phyloP scores from a whole-genome alignment of 2,329 filamentous ascomycete species.

The Thermoascus crustaceus region DNA sequence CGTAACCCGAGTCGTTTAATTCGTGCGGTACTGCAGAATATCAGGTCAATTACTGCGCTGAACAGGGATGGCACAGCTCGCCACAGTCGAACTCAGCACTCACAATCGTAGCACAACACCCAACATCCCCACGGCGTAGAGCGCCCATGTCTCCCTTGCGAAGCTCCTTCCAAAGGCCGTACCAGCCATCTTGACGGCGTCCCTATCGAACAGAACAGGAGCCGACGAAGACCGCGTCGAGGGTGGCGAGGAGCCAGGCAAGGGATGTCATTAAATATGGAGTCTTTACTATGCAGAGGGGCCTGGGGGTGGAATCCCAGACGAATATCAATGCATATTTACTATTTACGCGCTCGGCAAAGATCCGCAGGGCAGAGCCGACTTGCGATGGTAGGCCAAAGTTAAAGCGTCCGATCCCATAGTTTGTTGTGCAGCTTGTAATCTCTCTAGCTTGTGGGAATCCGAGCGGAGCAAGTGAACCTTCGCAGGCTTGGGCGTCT shows the following conservation, averaged over 20 bases:
- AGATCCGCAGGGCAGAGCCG: no score
- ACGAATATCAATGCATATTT: no score
- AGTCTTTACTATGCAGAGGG: no score
- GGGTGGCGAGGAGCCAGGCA: background rate
- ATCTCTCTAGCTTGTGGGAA: no score
- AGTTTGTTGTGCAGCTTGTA: no score
- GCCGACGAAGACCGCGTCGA: background rate
- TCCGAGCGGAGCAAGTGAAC: background rate
- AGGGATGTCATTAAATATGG: background rate
- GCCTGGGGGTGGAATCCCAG: no score
- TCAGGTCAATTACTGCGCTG: slow-evolving; percentile 17
- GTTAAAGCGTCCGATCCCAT: no score
- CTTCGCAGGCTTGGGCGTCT: background rate
- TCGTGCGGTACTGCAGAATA: slow-evolving; percentile 25
- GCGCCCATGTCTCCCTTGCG: slow-evolving; percentile 32
- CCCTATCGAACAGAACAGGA: background rate
- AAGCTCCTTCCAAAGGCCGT: slow-evolving; percentile 22
- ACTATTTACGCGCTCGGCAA: no score
- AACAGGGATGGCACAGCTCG: slow-evolving; percentile 17
- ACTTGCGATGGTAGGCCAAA: no score
- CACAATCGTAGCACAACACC: slow-evolving; percentile 31
- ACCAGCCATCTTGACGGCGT: slow-evolving; percentile 20
- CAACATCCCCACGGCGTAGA: slow-evolving; percentile 33
- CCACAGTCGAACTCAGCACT: slow-evolving; percentile 36
- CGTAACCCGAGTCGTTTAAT: slow-evolving; percentile 38